Evolutionary conservation across 2,329 filamentous ascomycete genomes (phyloP), one percentile per base, ranked within the genome.

Genomic region (Fusarium sp.): DNA sequence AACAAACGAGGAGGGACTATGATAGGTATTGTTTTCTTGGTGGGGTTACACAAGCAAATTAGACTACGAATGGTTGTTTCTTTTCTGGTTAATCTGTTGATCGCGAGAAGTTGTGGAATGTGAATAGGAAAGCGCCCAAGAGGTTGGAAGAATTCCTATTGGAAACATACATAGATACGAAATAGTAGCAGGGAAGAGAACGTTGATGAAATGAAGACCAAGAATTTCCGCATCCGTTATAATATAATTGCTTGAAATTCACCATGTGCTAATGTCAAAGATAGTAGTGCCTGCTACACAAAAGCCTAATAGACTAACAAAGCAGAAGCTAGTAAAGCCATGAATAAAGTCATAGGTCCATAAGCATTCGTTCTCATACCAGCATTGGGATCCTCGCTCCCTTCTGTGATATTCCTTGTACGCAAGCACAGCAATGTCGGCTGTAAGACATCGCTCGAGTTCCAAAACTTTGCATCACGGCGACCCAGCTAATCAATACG

Each of bases 21-120:
- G 68, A 76, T 59, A 67, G 63, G 71, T 61, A 75, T 76, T 72
- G 60, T 69, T 71, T 72, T 63, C 53, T 70, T 66, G 52, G 56
- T 52, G 68, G 71, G 53, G 46, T 60, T 68, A 66, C 68, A 72
- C 68, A 68, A 48, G 21, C 67, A 76, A 71, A 75, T 72, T 78
- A 78, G 76, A 78, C 72, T 75, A 73, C 48, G 72, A 72, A 71
- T 56, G 70, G 67, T 72, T 74, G 57, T 68, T 73, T 70, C 66
- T 63, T 73, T 75, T 75, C 66, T 72, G 68, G 70, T 67, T 75
- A 67, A 64, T 73, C 56, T 66, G 29, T 68, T 76, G 71, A 70
- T 71, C 61, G 61, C 55, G 42, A 63, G 48, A 69, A 58, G 57
- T 63, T 62, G 47, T 66, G 63, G 63, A 62, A 55, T 54, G 68